phyloP scores from a whole-genome alignment of 495 filamentous ascomycete genomes.

The Astrothelium macrocarpum region DNA sequence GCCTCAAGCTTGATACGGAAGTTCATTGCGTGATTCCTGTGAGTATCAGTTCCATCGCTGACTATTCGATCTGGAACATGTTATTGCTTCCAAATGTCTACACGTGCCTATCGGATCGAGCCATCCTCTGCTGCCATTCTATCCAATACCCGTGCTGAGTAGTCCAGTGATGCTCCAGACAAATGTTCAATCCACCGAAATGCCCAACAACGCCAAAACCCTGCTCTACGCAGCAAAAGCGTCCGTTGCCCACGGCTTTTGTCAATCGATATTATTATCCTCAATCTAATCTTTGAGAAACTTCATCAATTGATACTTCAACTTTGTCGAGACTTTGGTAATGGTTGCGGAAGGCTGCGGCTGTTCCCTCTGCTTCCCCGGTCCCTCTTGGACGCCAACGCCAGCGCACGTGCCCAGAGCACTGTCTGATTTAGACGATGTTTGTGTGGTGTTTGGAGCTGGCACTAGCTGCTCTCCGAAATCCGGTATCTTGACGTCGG shows the following conservation, averaged over 20 bases:
- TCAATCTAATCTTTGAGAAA: neutral
- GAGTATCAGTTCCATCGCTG: too few relatives aligned
- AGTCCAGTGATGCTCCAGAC: neutral
- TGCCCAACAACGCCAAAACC: neutral
- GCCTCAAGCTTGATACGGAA: too few relatives aligned
- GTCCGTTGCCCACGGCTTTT: neutral
- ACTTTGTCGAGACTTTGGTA: neutral
- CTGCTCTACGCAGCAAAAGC: neutral
- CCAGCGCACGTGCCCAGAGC: neutral
- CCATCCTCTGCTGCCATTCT: neutral
- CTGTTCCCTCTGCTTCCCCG: neutral
- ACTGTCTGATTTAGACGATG: neutral
- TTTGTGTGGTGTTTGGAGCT: neutral
- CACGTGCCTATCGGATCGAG: neutral
- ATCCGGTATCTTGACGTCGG: neutral
- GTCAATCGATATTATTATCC: neutral
- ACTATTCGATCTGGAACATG: too few relatives aligned
- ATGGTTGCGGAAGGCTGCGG: neutral
- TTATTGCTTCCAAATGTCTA: too few relatives aligned
- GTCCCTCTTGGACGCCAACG: neutral
- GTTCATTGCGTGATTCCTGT: too few relatives aligned
- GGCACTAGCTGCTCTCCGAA: neutral
- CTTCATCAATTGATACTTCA: slow-evolving; percentile 6
- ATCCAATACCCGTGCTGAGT: neutral
- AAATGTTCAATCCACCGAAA: neutral